Evolutionary conservation across 2,329 filamentous ascomycete species (phyloP), one percentile per base, ranked within the genome.

Genomic region (Leptographium lundbergii): DNA sequence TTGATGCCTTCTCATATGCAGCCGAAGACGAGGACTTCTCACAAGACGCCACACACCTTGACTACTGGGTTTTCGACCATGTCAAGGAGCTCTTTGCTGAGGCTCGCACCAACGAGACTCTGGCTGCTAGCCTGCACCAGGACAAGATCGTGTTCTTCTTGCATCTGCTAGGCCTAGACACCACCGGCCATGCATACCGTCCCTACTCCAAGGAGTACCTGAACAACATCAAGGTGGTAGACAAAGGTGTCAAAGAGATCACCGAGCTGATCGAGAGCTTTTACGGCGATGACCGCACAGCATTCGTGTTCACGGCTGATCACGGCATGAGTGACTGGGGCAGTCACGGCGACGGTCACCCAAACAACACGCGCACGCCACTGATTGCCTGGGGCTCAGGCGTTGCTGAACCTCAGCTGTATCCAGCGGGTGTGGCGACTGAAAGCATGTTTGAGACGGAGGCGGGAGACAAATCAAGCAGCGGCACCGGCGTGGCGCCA

Each of bases 261-360:
- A 86, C 87, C 0, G 79, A 87, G 63, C 69, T 96, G 58, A 85
- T 96, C 56, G 84, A 95, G 42, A 81, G 87, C 14, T 99, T 97
- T 69, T 99, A 96, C 67, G 79, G 75, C 6, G 86, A 91, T 65
- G 87, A 82, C 58, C 86, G 94, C 71, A 97, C 94, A 0, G 90
- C 95, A 0, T 99, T 92, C 69, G 83, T 99, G 19, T 99, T 99
- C 69, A 99, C 95, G 1, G 94, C 94, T 9, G 94, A 99, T 68
- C 94, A 99, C 71, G 94, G 94, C 22, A 99, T 99, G 94, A 97
- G 90, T 68, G 94, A 99, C 72, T 96, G 88, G 86, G 94, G 95
- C n/a, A 97, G 91, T 66, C 95, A 99, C 70, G 95, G 95, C 45
- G 94, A 99, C 70, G 94, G 94, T 9, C 91, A 99, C 72, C 94